These are phyloP conservation scores for Schwanniomyces occidentalis DNA, from an alignment of 805 yeast genomes.

Conservation along the genomic window DNA sequence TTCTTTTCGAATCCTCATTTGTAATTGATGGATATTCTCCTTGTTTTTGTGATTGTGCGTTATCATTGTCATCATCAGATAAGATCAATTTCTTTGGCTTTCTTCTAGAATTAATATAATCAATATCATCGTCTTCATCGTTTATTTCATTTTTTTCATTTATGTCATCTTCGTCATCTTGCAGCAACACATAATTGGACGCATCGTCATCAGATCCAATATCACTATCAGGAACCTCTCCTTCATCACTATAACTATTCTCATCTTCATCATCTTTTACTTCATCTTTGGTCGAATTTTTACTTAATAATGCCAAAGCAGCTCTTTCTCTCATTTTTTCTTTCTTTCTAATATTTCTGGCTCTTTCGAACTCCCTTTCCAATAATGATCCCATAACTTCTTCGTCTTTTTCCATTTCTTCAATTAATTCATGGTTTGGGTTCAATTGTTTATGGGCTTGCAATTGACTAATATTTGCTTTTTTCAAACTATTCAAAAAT, in stretches of 20 bases:
- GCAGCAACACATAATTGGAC: conserved; percentile 20
- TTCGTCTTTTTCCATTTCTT: conserved; percentile 43
- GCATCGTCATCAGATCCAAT: conserved; percentile 25
- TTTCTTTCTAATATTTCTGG: conserved; percentile 41
- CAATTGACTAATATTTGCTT: conserved; percentile 48
- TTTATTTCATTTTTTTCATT: conserved; percentile 10
- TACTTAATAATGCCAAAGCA: conserved; percentile 28
- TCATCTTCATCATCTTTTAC: conserved; percentile 11
- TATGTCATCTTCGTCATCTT: conserved; percentile 18
- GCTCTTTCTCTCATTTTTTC: conserved; percentile 43
- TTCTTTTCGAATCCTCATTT: conserved; percentile 11
- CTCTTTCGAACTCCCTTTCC: conserved; percentile 53
- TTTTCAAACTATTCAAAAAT: conserved; percentile 37
- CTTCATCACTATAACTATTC: background rate
- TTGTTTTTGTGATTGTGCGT: no score
- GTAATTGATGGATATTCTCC: no score
- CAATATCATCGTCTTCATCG: conserved; percentile 9
- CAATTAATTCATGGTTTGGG: conserved; percentile 28
- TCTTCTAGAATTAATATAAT: conserved; percentile 9
- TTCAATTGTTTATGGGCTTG: conserved; percentile 19
- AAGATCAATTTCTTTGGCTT: conserved; percentile 8
- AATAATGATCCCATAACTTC: conserved; percentile 45
- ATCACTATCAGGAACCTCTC: conserved; percentile 22
- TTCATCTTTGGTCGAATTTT: conserved; percentile 13
- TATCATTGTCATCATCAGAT: conserved; percentile 21